phyloP scores from a whole-genome alignment of 345 rosid genomes.

The Raphanus sativus region DNA sequence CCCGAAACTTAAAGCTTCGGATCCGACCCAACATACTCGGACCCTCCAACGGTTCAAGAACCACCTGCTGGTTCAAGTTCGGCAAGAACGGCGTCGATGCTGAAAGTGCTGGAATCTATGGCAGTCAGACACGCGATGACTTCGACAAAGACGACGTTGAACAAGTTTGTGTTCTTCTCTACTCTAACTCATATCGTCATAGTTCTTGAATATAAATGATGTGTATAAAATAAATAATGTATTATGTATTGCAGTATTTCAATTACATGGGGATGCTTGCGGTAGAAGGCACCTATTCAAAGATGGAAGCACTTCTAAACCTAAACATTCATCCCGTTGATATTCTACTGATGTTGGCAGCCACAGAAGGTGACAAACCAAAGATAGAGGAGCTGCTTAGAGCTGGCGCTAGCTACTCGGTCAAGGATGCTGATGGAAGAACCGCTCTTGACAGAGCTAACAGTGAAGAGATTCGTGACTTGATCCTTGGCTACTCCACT shows the following conservation, averaged over 20 bases:
- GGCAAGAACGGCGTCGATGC: constrained; percentile 92
- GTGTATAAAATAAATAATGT: neutral
- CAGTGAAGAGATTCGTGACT: constrained; percentile 62
- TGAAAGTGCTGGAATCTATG: constrained; percentile 92
- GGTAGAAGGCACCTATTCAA: constrained; percentile 78
- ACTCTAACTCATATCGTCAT: neutral
- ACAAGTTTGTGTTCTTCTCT: constrained; percentile 52
- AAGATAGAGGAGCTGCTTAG: constrained; percentile 84
- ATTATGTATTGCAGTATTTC: constrained; percentile 58
- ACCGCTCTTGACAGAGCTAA: constrained; percentile 71
- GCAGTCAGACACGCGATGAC: constrained; percentile 84
- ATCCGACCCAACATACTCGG: constrained; percentile 46
- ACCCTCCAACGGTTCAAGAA: constrained; percentile 68
- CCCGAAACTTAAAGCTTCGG: constrained; percentile 24
- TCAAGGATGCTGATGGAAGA: constrained; percentile 73
- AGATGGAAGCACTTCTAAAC: constrained; percentile 84
- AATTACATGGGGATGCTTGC: constrained; percentile 98
- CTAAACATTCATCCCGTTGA: constrained; percentile 84
- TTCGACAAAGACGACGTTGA: constrained; percentile 96
- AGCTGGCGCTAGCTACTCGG: constrained; percentile 67
- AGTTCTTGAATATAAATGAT: neutral
- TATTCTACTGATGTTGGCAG: constrained; percentile 72
- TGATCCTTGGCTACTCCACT: constrained; percentile 56
- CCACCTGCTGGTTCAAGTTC: constrained; percentile 82
- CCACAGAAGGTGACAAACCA: constrained; percentile 84